These are phyloP conservation scores for Acidomyces sp. DNA, from an alignment of 495 filamentous ascomycete species.

Conservation along the genomic window DNA sequence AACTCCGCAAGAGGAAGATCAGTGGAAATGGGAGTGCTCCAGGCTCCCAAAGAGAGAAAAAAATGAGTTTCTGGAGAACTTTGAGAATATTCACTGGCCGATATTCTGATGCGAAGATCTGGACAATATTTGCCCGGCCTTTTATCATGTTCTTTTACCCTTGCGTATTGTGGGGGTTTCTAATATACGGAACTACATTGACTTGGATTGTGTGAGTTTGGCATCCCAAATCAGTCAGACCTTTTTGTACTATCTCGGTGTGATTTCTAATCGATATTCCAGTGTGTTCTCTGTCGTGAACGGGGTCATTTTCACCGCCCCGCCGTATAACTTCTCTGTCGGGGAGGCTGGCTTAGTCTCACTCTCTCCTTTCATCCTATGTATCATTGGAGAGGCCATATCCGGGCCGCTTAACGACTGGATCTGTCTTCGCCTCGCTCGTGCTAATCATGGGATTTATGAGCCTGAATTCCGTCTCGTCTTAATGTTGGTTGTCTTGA, in stretches of 20 bases:
- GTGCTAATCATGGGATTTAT: constrained; percentile 39
- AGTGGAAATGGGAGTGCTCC: constrained; percentile 10
- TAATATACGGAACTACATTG: constrained; percentile 39
- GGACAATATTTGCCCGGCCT: constrained; percentile 39
- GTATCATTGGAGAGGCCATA: constrained; percentile 36
- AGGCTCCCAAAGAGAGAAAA: constrained; percentile 8
- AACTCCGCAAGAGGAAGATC: constrained; percentile 3
- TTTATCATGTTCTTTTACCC: constrained; percentile 42
- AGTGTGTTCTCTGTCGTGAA: constrained; percentile 40
- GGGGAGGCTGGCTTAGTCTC: constrained; percentile 38
- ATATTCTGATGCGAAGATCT: constrained; percentile 35
- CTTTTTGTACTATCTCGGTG: neutral
- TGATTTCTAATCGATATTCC: neutral
- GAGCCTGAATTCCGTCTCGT: constrained; percentile 45
- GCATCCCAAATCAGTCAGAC: neutral
- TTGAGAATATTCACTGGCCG: constrained; percentile 26
- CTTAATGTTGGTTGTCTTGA: constrained; percentile 33
- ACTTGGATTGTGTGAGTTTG: constrained; percentile 36
- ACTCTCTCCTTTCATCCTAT: constrained; percentile 37
- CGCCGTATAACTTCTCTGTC: constrained; percentile 42
- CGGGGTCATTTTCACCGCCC: constrained; percentile 35
- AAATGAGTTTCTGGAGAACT: constrained; percentile 22
- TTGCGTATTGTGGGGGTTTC: constrained; percentile 40
- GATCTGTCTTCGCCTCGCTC: constrained; percentile 34
- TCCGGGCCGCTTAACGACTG: constrained; percentile 41